Percentiles rank a stretch among this genome's conserved stretches.
Conservation (phyloP, 2,329 filamentous ascomycete species). For the Pseudopyrenochaeta lycopersici region DNA sequence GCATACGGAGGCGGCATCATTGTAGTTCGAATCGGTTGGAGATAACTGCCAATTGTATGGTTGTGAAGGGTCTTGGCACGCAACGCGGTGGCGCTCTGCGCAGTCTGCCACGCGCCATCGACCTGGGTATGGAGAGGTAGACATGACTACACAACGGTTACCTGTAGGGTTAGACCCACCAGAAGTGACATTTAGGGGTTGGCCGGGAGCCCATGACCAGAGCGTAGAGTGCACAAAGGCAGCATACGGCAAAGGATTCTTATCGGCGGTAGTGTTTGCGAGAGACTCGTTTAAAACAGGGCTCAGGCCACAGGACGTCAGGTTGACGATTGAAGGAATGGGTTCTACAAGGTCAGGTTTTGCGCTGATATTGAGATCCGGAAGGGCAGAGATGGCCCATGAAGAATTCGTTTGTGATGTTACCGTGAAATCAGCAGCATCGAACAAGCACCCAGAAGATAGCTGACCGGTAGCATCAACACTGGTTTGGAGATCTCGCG, state of each 20-base stretch:
- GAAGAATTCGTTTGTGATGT: conserved; percentile 61
- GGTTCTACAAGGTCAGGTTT: conserved; percentile 33
- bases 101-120: conserved; percentile 69
- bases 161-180: conserved; percentile 26
- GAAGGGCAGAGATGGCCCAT: conserved; percentile 39
- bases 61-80: conserved; percentile 63
- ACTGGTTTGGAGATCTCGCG: conserved; percentile 38
- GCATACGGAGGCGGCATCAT: conserved; percentile 57
- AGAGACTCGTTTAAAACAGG: conserved; percentile 67
- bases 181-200: conserved; percentile 61
- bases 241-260: conserved; percentile 59
- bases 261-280: conserved; percentile 60
- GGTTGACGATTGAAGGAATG: conserved; percentile 45
- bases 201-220: conserved; percentile 68
- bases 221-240: conserved; percentile 60
- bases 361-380: conserved; percentile 20
- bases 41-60: conserved; percentile 69
- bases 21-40: conserved; percentile 52
- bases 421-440: conserved; percentile 51
- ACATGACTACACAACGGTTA: conserved; percentile 65
- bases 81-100: conserved; percentile 58
- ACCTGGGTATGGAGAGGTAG: conserved; percentile 55
- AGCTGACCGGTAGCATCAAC: conserved; percentile 53
- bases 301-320: conserved; percentile 68
- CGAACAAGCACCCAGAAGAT: conserved; percentile 64